phyloP scores from a whole-genome alignment of 306 rosid genomes.

The Cucurbita ficifolia region DNA sequence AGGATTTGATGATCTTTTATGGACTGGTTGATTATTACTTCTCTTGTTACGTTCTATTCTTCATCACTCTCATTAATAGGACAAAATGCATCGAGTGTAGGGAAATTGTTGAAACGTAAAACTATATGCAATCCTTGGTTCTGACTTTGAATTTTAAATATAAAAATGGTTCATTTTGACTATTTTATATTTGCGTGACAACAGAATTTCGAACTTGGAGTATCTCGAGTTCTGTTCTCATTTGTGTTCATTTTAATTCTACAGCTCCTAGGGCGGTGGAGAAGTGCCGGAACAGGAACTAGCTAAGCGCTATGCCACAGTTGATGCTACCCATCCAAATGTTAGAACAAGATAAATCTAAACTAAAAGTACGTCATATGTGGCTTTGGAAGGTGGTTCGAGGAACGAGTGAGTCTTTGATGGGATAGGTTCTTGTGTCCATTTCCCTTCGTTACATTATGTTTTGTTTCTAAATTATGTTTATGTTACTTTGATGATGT shows the following conservation, averaged over 20 bases:
- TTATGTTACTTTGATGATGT: constrained; percentile 17
- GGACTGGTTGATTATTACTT: background rate
- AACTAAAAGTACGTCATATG: background rate
- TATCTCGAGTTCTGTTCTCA: background rate
- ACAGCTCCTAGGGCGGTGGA: constrained; percentile 81
- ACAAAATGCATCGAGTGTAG: background rate
- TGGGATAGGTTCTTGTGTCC: constrained; percentile 22
- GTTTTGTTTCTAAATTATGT: background rate
- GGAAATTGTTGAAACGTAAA: background rate
- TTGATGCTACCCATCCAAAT: constrained; percentile 19
- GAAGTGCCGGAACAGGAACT: constrained; percentile 51
- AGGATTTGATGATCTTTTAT: background rate
- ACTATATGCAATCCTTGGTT: background rate
- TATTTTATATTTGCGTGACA: background rate
- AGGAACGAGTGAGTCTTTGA: constrained; percentile 17
- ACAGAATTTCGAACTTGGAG: background rate
- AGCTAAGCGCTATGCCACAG: constrained; percentile 10
- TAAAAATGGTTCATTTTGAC: background rate
- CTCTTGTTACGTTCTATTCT: background rate
- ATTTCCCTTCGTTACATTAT: constrained; percentile 15
- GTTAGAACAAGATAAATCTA: constrained; percentile 1
- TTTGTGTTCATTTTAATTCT: background rate
- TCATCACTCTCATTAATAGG: background rate
- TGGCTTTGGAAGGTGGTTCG: constrained; percentile 10
- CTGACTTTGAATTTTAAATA: background rate